Evolutionary conservation across 2,329 filamentous ascomycete genomes (phyloP).

Genomic region (Gaeumannomyces tritici): DNA sequence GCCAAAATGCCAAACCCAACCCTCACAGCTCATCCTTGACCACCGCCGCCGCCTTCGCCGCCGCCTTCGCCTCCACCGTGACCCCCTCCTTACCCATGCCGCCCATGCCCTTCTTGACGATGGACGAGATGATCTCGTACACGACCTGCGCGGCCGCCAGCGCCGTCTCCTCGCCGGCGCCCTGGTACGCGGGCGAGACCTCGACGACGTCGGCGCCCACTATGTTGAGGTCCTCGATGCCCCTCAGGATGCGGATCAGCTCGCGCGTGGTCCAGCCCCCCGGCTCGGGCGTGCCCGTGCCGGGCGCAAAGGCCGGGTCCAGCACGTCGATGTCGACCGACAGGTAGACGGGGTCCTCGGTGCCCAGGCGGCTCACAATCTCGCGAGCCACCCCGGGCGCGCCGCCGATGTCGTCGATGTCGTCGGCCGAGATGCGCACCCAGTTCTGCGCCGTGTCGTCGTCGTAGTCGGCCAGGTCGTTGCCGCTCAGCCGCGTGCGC

Average conservation of each 20-base stretch:
- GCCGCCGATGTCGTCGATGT: constrained; percentile 80
- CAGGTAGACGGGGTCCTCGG: constrained; percentile 57
- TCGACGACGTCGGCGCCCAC: constrained; percentile 89
- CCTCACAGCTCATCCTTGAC: constrained; percentile 28
- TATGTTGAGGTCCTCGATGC: constrained; percentile 73
- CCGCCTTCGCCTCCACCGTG: not conserved
- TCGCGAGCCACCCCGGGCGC: constrained; percentile 56
- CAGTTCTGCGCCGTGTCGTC: constrained; percentile 70
- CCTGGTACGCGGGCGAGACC: constrained; percentile 79
- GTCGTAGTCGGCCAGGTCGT: constrained; percentile 57
- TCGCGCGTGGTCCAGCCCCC: constrained; percentile 88
- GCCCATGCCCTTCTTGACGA: constrained; percentile 38
- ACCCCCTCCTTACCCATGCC: constrained; percentile 24
- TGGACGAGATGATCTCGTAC: constrained; percentile 75
- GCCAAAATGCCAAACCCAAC: too few species aligned
- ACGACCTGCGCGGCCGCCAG: constrained; percentile 76
- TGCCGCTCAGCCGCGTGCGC: constrained; percentile 63
- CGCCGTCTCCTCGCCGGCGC: constrained; percentile 68
- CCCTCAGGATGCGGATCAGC: constrained; percentile 72
- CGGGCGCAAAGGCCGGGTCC: constrained; percentile 24
- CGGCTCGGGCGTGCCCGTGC: constrained; percentile 78
- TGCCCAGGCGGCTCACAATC: constrained; percentile 62
- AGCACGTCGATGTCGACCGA: constrained; percentile 25
- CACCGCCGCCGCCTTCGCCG: constrained; percentile 2
- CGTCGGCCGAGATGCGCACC: constrained; percentile 70